Evolutionary conservation across 495 filamentous ascomycete genomes (phyloP), one percentile per base, ranked within the genome.

Genomic region (Aspergillus panamensis): DNA sequence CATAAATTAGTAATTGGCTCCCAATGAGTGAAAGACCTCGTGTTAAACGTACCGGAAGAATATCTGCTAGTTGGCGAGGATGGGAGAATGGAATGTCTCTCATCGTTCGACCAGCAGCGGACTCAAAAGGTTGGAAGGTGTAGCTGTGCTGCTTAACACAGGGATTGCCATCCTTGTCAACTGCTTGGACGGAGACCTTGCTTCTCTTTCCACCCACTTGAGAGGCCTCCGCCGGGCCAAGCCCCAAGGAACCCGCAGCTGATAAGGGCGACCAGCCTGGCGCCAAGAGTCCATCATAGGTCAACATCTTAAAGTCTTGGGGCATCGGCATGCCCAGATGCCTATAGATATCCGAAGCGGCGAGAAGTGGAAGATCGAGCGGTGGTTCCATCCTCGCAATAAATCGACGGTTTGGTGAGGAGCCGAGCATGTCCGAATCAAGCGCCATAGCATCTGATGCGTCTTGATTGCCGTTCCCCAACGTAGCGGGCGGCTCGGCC

Each of bases 381-480:
- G 92, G 89, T 6, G 94, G 94, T 50, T 96, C 88, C 32, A 97
- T 83, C 30, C 80, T 87, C 3, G 89, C 92, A 40, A 88, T 80
- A 69, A 98, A 97, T 17, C 87, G 84, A 42, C 91, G 85, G 32
- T 92, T 84, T 0, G 90, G 87, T 10, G 87, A 66, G 10, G 69
- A 67, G 19, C 73, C 77, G 1, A 80, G 47, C 71, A 76, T 76
- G 61, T 66, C 67, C 8, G 73, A 70, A 32, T 81, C 77, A 19
- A 80, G 60, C 8, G 65, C 69, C 73, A 81, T 81, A 6, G 75
- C 70, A 53, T 77, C 77, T n/a, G 67, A 63, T 14, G 74, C 65
- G 35, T 63, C 56, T 20, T 70, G 66, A 51, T 72, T 68, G n/a
- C 62, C 62, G 3, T 73, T 55, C 6, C 77, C 62, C 58, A 76